These are phyloP conservation scores for Leptographium radiaticola DNA, from an alignment of 2,329 filamentous ascomycete genomes.

Conservation along the genomic window DNA sequence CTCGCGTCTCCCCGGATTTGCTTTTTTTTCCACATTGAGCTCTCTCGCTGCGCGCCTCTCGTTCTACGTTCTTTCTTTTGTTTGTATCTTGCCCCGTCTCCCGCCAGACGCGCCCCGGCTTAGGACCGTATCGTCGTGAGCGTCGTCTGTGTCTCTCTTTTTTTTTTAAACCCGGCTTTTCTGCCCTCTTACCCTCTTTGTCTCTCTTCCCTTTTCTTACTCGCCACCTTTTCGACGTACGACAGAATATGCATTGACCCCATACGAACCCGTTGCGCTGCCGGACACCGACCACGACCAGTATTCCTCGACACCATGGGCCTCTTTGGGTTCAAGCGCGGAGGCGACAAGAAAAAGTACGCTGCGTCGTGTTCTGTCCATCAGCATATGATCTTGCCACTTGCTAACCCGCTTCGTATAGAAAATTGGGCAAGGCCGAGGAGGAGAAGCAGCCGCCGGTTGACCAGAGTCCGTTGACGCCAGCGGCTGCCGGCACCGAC, in stretches of 20 bases:
- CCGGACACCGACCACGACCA: no score
- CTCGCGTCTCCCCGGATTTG: not conserved
- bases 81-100: not conserved
- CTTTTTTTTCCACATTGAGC: not conserved
- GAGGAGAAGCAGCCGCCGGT: not conserved
- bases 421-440: not conserved
- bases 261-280: not conserved
- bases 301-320: constrained; percentile 29
- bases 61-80: not conserved
- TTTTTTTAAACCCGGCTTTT: not conserved
- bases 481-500: constrained; percentile 12
- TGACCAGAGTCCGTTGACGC: constrained; percentile 14
- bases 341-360: constrained; percentile 44
- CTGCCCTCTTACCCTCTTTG: not conserved
- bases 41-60: not conserved
- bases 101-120: no score
- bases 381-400: not conserved
- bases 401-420: not conserved
- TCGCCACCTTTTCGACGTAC: not conserved
- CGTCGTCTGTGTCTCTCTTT: not conserved
- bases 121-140: not conserved
- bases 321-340: constrained; percentile 43
- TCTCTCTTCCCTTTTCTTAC: not conserved
- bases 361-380: constrained; percentile 14
- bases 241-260: not conserved